Evolutionary conservation across 2,329 filamentous ascomycete genomes (phyloP).

Genomic region (Neofusicoccum laricinum): DNA sequence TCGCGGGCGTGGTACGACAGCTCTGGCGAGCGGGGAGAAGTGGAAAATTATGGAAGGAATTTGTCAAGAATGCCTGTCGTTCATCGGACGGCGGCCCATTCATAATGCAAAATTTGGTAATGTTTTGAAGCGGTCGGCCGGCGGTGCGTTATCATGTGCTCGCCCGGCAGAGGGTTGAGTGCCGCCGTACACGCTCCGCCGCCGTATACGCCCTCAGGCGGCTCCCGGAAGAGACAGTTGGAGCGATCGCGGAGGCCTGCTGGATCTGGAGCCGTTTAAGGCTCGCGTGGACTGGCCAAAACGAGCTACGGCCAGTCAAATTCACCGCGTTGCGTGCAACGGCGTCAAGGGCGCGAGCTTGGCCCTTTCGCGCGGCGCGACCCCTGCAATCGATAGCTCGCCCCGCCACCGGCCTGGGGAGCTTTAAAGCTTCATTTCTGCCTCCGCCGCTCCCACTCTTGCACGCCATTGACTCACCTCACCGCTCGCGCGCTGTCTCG

Average conservation of each 20-base stretch:
- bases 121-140: background rate
- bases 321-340: background rate
- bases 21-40: background rate
- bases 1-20: background rate
- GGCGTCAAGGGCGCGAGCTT: conserved; percentile 18
- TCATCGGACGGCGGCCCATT: background rate
- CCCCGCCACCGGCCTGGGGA: conserved; percentile 8
- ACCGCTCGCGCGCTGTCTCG: background rate
- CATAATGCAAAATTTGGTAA: conserved; percentile 15
- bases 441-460: conserved; percentile 6
- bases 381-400: conserved; percentile 14
- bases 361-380: background rate
- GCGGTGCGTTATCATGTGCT: conserved; percentile 2
- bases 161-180: background rate
- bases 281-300: background rate
- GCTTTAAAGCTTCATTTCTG: conserved; percentile 10
- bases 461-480: conserved; percentile 7
- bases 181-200: conserved; percentile 12
- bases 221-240: background rate
- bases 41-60: background rate
- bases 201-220: background rate
- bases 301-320: background rate
- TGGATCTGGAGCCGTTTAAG: conserved; percentile 8
- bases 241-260: conserved; percentile 7
- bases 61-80: background rate